Percentiles rank a stretch among this genome's conserved stretches.
These are phyloP conservation scores for Trametes hirsuta DNA, from an alignment of 1,284 basidiomycete genomes.

Conservation along the genomic window DNA sequence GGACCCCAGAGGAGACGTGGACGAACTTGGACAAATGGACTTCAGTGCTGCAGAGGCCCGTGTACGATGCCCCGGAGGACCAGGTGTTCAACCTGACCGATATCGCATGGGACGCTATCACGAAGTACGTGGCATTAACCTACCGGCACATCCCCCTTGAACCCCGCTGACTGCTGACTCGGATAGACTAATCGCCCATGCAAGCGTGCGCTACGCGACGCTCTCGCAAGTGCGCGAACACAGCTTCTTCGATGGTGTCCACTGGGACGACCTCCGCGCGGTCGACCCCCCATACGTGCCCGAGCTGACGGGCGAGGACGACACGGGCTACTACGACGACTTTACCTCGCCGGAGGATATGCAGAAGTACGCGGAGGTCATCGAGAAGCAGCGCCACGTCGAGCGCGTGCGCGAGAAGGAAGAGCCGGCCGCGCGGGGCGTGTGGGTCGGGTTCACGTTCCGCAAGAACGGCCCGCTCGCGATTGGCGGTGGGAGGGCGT, in stretches of 20 bases:
- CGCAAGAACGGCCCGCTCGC: conserved; percentile 56
- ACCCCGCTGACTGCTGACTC: too few species aligned
- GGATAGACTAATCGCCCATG: conserved; percentile 66
- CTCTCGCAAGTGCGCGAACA: conserved; percentile 78
- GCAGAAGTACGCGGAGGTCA: conserved; percentile 98
- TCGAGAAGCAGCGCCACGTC: conserved; percentile 96
- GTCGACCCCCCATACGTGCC: conserved; percentile 94
- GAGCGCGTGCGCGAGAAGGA: conserved; percentile 91
- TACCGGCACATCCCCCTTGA: too few species aligned
- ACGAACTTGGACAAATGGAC: conserved; percentile 99
- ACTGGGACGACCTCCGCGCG: conserved; percentile 81
- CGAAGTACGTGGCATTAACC: conserved; percentile 50
- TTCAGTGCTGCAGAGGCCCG: conserved; percentile 87
- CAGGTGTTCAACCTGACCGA: conserved; percentile 97
- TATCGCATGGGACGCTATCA: conserved; percentile 95
- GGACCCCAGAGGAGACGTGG: conserved; percentile 98
- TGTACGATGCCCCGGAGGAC: conserved; percentile 96
- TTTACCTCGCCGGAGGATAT: conserved; percentile 93
- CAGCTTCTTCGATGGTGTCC: conserved; percentile 82
- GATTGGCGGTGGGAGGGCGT: conserved; percentile 20
- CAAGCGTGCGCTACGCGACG: conserved; percentile 79
- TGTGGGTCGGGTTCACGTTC: conserved; percentile 99
- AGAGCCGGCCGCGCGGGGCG: conserved; percentile 71
- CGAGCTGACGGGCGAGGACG: conserved; percentile 91
- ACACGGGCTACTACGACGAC: conserved; percentile 99